Conservation (phyloP, 116 monocot genomes). For the Papilionanthe hybrid region DNA sequence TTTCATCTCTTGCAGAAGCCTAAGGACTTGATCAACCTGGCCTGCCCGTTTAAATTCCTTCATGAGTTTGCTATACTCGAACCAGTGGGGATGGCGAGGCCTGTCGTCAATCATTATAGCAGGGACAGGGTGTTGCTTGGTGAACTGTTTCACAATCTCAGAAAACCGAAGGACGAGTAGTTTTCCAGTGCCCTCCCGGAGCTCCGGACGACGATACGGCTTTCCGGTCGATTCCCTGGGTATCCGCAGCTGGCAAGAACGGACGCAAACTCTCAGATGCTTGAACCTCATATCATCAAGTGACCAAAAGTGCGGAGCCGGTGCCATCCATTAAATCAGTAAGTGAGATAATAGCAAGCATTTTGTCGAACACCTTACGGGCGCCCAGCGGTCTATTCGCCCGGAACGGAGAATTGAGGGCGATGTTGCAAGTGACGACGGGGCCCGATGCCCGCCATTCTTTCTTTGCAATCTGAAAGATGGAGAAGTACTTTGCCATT, state of each 20-base stretch:
- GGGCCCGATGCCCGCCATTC: neutral
- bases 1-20: slow-evolving; percentile 29
- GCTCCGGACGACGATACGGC: neutral
- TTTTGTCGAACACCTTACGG: slow-evolving; percentile 1
- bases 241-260: neutral
- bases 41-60: slow-evolving; percentile 16
- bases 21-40: slow-evolving; percentile 11
- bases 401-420: neutral
- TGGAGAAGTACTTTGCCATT: neutral
- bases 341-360: neutral
- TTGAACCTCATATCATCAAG: neutral
- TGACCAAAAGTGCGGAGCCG: neutral
- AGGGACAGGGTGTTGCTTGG: neutral
- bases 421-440: neutral
- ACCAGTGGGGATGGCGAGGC: slow-evolving; percentile 14
- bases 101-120: slow-evolving; percentile 5
- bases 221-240: neutral
- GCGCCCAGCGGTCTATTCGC: neutral
- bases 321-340: neutral
- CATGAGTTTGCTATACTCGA: slow-evolving; percentile 28
- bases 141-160: slow-evolving; percentile 13
- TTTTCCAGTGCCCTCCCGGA: neutral
- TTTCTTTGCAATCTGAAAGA: neutral
- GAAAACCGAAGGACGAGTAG: slow-evolving; percentile 10
- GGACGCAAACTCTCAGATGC: neutral